These are phyloP conservation scores for Ceratorhiza oryzae-sativae DNA, from an alignment of 1,284 basidiomycete species.

Conservation along the genomic window DNA sequence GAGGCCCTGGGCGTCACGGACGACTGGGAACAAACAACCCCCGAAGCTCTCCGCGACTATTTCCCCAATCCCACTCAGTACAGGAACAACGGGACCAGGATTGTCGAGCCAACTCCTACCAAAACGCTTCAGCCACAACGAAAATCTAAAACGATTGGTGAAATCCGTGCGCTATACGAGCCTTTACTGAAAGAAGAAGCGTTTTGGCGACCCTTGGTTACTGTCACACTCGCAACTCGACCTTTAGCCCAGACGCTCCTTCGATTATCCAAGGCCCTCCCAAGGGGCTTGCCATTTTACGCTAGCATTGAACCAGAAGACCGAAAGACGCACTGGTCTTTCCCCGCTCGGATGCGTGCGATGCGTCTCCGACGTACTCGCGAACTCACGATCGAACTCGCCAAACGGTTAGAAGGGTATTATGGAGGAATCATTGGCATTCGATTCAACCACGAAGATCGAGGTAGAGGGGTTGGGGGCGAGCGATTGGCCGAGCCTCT, in stretches of 20 bases:
- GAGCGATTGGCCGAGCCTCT: constrained; percentile 52
- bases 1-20: constrained; percentile 17
- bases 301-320: constrained; percentile 51
- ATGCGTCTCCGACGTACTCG: constrained; percentile 53
- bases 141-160: constrained; percentile 49
- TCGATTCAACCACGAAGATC: constrained; percentile 47
- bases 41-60: constrained; percentile 9
- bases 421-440: constrained; percentile 53
- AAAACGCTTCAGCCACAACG: constrained; percentile 42
- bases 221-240: constrained; percentile 55
- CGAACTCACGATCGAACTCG: constrained; percentile 45
- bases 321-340: constrained; percentile 50
- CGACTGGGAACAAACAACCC: not conserved
- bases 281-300: constrained; percentile 54
- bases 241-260: constrained; percentile 54
- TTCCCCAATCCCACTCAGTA: constrained; percentile 37
- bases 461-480: constrained; percentile 52
- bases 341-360: constrained; percentile 51
- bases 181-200: constrained; percentile 48
- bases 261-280: constrained; percentile 50
- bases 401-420: constrained; percentile 46
- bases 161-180: constrained; percentile 49
- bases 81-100: not conserved
- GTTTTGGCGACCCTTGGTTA: constrained; percentile 56
- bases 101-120: constrained; percentile 4